A percentile compares a stretch with the other conserved stretches of the same genome.
These are phyloP conservation scores for Cryptosporidium ryanae DNA, from an alignment of 169 alveolate genomes.

Conservation along the genomic window DNA sequence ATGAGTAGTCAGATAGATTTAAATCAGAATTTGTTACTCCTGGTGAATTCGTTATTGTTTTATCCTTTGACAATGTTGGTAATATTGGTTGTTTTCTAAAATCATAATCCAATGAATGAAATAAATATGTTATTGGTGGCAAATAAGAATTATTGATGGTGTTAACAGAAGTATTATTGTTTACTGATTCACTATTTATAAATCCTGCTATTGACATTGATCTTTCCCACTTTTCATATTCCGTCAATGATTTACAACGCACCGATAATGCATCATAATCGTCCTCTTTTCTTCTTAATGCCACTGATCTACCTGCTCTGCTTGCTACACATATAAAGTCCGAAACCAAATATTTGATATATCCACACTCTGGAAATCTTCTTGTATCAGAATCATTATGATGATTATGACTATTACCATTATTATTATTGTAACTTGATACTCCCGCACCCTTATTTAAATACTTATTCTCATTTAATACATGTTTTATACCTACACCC, in stretches of 20 bases:
- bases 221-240: slow-evolving; percentile 70
- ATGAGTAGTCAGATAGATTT: neutral
- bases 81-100: slow-evolving; percentile 70
- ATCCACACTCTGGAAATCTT: slow-evolving; percentile 69
- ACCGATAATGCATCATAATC: slow-evolving; percentile 75
- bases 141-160: neutral
- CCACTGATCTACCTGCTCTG: slow-evolving; percentile 74
- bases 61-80: slow-evolving; percentile 20
- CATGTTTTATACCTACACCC: neutral
- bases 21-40: slow-evolving; percentile 11
- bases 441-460: slow-evolving; percentile 24
- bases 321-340: slow-evolving; percentile 67
- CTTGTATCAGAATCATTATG: slow-evolving; percentile 5
- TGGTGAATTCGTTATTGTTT: neutral
- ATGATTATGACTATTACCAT: neutral
- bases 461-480: slow-evolving; percentile 17
- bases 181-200: slow-evolving; percentile 27
- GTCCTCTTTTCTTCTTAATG: slow-evolving; percentile 55
- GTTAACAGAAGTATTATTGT: neutral
- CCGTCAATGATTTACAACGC: slow-evolving; percentile 68
- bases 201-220: slow-evolving; percentile 74
- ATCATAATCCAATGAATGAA: slow-evolving; percentile 74
- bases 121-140: slow-evolving; percentile 69
- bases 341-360: slow-evolving; percentile 25
- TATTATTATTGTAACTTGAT: neutral